Evolutionary conservation across 179 eudicot species (phyloP).

Genomic region (Patellifolia procumbens): DNA sequence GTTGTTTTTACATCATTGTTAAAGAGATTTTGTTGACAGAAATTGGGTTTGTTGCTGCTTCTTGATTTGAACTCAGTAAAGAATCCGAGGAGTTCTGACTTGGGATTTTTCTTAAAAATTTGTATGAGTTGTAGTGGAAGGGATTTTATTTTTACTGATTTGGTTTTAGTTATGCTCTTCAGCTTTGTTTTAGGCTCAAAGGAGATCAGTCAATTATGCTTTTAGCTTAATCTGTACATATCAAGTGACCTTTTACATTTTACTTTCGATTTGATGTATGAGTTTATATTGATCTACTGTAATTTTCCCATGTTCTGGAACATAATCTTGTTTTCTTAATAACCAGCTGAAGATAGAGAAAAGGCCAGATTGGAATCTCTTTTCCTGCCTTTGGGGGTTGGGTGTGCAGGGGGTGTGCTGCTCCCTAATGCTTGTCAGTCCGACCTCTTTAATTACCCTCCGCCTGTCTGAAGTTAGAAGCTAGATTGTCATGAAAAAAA

Average conservation of each 20-base stretch:
- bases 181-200: too few relatives aligned
- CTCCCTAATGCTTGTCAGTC: background rate
- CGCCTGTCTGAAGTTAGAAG: background rate
- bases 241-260: background rate
- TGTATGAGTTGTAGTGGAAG: background rate
- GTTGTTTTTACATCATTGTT: too few relatives aligned
- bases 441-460: background rate
- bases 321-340: background rate
- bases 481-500: too few relatives aligned
- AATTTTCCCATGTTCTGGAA: background rate
- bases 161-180: background rate
- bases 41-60: background rate
- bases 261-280: background rate
- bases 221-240: background rate
- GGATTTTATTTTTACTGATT: background rate
- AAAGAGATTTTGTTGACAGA: too few relatives aligned
- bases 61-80: background rate
- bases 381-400: background rate
- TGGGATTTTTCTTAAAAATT: background rate
- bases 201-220: too few relatives aligned
- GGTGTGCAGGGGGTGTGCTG: background rate
- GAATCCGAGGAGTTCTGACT: background rate
- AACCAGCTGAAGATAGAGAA: background rate
- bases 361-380: background rate
- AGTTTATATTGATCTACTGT: conserved; percentile 4